Evolutionary conservation across 2,329 filamentous ascomycete species (phyloP), one percentile per base, ranked within the genome.

Genomic region (Penicillium glabrum): DNA sequence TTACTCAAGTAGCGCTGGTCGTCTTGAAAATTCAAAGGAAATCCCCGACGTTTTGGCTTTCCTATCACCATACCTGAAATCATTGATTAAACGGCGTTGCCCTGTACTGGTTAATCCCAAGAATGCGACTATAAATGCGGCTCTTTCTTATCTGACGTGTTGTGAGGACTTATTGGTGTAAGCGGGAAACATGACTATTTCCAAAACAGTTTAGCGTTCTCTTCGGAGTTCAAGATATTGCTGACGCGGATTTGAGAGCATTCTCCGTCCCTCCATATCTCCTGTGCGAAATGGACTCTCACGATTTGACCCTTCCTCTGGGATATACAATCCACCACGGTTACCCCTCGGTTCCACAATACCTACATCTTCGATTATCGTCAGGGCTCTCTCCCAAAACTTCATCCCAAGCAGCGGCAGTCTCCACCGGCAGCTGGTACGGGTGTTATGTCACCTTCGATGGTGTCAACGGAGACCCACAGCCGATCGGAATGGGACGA

Each of bases 401-500:
- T 1, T 55, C 66, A 7, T 69, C 72, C 3, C 76, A 80, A 59
- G 77, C 73, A 1, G 58, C 63, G 4, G 69, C 69, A 4, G 69
- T 75, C 3, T 46, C 75, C 4, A 56, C 61, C 1, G 75, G 77
- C 5, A 76, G 72, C 64, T 80, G 78, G 76, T 76, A 76, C 56
- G 75, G 76, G n/a, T 77, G 74, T 48, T 75, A 76, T 62, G 63
- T 79, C 51, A 68, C 68, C 2, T 70, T 71, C 57, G 57, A 62
- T 5, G 50, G 52, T 7, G 27, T 33, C 13, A 21, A 56, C 19
- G 61, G 56, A n/a, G 48, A 46, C 9, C 24, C 29, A 49, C 39
- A 26, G 27, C 53, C 64, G 1, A 72, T 83, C 6, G 80, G 71
- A 0, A 83, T 83, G 81, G 81, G 80, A 48, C 76, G 81, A 21